Conservation (phyloP, 2,329 filamentous ascomycete genomes). For the Sarocladium brachiariae region DNA sequence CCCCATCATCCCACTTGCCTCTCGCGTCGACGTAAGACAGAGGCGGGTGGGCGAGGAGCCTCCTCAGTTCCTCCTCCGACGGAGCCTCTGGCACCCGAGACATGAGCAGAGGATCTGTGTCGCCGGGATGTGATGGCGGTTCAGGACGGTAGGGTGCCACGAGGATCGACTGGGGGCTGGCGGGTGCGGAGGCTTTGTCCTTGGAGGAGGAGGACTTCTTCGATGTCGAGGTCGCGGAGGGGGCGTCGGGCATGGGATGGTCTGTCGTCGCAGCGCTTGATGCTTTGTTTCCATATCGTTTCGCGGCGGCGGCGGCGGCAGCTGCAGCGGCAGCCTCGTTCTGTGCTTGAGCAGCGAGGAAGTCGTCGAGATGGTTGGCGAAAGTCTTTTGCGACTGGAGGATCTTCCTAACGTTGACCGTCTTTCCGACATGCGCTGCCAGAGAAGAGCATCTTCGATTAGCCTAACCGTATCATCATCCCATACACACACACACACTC, state of each 20-base stretch:
- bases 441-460: too few species aligned
- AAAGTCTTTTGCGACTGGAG: slow-evolving; percentile 77
- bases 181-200: slow-evolving; percentile 13
- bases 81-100: slow-evolving; percentile 53
- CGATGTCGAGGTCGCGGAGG: not conserved
- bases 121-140: slow-evolving; percentile 37
- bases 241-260: slow-evolving; percentile 20
- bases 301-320: slow-evolving; percentile 22
- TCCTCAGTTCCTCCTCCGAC: slow-evolving; percentile 54
- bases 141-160: slow-evolving; percentile 23
- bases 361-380: slow-evolving; percentile 75
- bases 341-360: slow-evolving; percentile 55
- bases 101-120: slow-evolving; percentile 51
- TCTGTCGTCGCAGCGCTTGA: slow-evolving; percentile 14
- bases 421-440: slow-evolving; percentile 48
- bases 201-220: not conserved
- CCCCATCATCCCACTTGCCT: slow-evolving; percentile 31
- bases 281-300: slow-evolving; percentile 20
- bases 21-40: slow-evolving; percentile 61
- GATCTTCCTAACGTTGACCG: slow-evolving; percentile 67
- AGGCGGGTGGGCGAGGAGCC: slow-evolving; percentile 56
- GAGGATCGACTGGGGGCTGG: slow-evolving; percentile 22
- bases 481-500: too few species aligned
- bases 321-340: slow-evolving; percentile 30
- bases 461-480: too few species aligned